Evolutionary conservation across 78 protist species (phyloP).

Genomic region (Protostelium mycophagum): DNA sequence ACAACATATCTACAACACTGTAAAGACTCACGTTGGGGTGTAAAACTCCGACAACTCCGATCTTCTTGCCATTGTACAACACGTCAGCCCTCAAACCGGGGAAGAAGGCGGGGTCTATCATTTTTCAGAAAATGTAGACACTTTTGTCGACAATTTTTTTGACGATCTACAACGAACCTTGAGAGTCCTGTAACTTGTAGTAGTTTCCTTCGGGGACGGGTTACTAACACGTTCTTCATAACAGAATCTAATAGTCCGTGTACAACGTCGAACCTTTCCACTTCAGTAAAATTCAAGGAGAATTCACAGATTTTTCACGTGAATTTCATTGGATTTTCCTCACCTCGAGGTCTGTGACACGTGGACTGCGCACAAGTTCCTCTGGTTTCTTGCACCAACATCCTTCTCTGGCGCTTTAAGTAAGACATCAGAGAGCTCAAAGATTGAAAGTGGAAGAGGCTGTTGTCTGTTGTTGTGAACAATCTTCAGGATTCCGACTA

Average conservation of each 20-base stretch:
- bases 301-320: no score
- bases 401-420: constrained; percentile 66
- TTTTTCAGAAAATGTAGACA: no score
- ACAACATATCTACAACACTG: background rate
- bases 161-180: no score
- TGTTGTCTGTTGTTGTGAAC: constrained; percentile 45
- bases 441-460: constrained; percentile 83
- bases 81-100: constrained; percentile 64
- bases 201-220: background rate
- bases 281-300: no score
- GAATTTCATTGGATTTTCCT: no score
- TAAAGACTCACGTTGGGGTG: constrained; percentile 72
- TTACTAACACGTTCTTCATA: constrained; percentile 28
- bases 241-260: constrained; percentile 85
- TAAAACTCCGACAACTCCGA: constrained; percentile 86
- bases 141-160: no score
- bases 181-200: background rate
- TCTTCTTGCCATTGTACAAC: constrained; percentile 29
- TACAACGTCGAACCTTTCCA: constrained; percentile 76
- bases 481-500: constrained; percentile 90
- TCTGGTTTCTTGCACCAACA: constrained; percentile 80
- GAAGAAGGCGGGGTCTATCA: constrained; percentile 65
- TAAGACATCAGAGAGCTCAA: constrained; percentile 88
- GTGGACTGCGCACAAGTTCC: constrained; percentile 68
- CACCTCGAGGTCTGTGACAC: constrained; percentile 14